Base-by-base conservation (phyloP, 116 monocot genomes). In the Zostera marina region DNA sequence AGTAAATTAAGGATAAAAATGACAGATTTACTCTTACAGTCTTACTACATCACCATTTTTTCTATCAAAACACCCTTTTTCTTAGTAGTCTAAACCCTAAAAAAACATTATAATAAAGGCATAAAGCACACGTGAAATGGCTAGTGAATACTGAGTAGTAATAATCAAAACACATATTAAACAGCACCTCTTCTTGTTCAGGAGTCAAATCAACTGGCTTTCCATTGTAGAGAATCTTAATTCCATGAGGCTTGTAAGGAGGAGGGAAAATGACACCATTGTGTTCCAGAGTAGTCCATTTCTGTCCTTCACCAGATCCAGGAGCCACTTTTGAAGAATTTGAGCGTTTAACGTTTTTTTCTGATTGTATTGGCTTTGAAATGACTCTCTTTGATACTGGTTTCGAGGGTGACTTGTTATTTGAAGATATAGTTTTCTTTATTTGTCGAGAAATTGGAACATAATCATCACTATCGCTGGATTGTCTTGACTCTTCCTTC, bases 231-330 rank as follows among this genome's bases (percentile, higher is more conserved):
- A 91, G 83, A 79, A 99, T 91, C 73, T 87, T 99, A 48, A 99
- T 75, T 12, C 87, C 84, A 77, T 99, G 99, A 64, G 86, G 79
- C 47, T 81, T 81, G 77, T 99, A 99, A 9, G 79, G 72, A 42
- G 99, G 99, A 43, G 99, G 99, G 32, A 99, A 99, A 65, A 99
- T 99, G 65, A 99, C 87, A 70, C 99, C 99, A 87, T 62, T 81
- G 68, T 99, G 99, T 64, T 70, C 81, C 68, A 99, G 62, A 11
- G 87, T 99, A 38, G 79, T 87, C 99, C 99, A 99, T 52, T 99
- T 99, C 68, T 77, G 65, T 3, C 99, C 99, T 23, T 81, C 99
- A 72, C 87, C 91, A 59, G 87, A 91, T 41, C 91, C 99, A 81
- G 99, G 99, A 48, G 83, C 87, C 11, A 79, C 63, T 63, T 73